Evolutionary conservation across 768 basidiomycete genomes (phyloP), one percentile per base, ranked within the genome.

Genomic region (Boletus insuetus): DNA sequence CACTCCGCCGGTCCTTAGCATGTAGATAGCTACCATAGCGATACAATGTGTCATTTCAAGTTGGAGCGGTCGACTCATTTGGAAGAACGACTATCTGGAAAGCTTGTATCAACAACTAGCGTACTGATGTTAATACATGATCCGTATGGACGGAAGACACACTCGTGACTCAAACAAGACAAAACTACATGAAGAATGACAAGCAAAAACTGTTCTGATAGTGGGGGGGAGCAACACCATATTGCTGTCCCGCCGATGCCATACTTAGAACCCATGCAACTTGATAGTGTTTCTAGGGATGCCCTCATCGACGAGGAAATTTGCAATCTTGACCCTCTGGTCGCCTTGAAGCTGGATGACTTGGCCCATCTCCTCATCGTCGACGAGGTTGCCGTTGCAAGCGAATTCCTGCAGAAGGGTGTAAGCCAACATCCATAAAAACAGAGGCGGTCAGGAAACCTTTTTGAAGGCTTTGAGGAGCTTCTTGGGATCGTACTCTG

Each of bases 321-420:
- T 82, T 51, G 82, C 84, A 61, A 98, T 96, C 81, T 95, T 94
- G 69, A 80, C 73, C 49, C 97, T 84, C 74, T 99, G 97, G 75
- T 99, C 97, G 58, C 97, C 97, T 73, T 98, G 97, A 60, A 99
- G 86, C 77, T 99, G 97, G 68, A 99, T 92, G 71, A 99, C 92
- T 77, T 94, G 83, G 53, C 97, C 97, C 78, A 93, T 85, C 77
- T 94, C 92, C 72, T 91, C 91, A 76, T 97, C 92, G 50, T 94
- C 91, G 61, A 97, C 91, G 64, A 99, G 83, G 48, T 89, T 95
- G 63, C 97, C 97, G 75, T 99, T 99, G 79, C 95, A 98, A 61
- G 95, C 95, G 64, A 98, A 97, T 80, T 97, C 93, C 93, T 95
- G 62, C 12, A 47, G 40, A 8, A 16, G 16, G 20, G 31, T 9